Conservation (phyloP, 257 asterid genomes). For the Echium plantagineum region DNA sequence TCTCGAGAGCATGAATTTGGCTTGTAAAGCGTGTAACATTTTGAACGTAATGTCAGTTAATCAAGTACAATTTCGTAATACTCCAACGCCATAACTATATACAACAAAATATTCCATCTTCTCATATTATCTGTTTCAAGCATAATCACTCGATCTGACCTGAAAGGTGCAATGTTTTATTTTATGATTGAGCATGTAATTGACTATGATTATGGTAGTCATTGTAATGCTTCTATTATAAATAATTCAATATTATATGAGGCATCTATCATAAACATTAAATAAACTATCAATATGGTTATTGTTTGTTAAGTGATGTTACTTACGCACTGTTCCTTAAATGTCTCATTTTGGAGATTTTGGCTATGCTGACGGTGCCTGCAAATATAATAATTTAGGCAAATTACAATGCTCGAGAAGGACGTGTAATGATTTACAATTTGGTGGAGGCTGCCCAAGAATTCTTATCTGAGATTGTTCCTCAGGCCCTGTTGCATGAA, state of each 20-base stretch:
- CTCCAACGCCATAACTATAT: too few relatives aligned
- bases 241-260: not conserved
- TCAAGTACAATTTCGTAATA: too few relatives aligned
- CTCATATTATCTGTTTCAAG: too few relatives aligned
- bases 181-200: too few relatives aligned
- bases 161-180: too few relatives aligned
- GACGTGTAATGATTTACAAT: slow-evolving; percentile 95
- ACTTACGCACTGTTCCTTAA: not conserved
- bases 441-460: slow-evolving; percentile 99
- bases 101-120: too few relatives aligned
- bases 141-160: too few relatives aligned
- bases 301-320: not conserved
- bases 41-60: too few relatives aligned
- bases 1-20: too few relatives aligned
- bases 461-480: slow-evolving; percentile 82
- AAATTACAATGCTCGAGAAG: slow-evolving; percentile 88
- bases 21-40: too few relatives aligned
- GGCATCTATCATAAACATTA: not conserved
- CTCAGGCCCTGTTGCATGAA: slow-evolving; percentile 39
- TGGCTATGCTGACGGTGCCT: slow-evolving; percentile 2
- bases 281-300: not conserved
- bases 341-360: not conserved
- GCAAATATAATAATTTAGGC: slow-evolving; percentile 45
- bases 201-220: too few relatives aligned
- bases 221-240: too few relatives aligned